phyloP scores from a whole-genome alignment of 2,329 filamentous ascomycete species.

The Dactylellina cionopaga region DNA sequence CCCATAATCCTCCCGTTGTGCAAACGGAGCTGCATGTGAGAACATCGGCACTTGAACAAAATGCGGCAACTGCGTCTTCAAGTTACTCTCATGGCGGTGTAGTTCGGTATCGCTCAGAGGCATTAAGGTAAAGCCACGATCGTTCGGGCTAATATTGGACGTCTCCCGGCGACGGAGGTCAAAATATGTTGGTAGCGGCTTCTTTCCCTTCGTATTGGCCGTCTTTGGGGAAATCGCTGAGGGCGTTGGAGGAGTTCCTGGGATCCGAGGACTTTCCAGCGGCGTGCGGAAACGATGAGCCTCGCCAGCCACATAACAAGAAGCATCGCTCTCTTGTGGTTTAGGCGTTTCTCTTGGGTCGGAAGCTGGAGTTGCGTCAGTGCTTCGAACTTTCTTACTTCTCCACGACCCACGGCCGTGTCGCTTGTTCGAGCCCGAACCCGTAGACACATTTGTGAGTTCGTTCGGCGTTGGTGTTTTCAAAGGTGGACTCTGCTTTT shows the following conservation, averaged over 20 bases:
- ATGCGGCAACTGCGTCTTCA: slow-evolving; percentile 30
- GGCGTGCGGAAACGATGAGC: slow-evolving; percentile 42
- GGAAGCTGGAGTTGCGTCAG: neutral
- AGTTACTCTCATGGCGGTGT: neutral
- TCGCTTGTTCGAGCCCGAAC: slow-evolving; percentile 4
- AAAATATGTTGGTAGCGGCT: slow-evolving; percentile 36
- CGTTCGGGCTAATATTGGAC: slow-evolving; percentile 20
- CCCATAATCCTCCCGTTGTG: slow-evolving; percentile 38
- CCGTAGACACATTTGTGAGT: slow-evolving; percentile 2
- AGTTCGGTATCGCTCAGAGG: slow-evolving; percentile 31
- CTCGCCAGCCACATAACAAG: slow-evolving; percentile 36
- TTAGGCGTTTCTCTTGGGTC: slow-evolving; percentile 2
- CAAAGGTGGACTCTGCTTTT: neutral
- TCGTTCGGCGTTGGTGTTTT: slow-evolving; percentile 22
- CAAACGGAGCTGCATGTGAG: slow-evolving; percentile 42
- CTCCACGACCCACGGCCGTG: slow-evolving; percentile 22
- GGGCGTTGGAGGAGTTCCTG: slow-evolving; percentile 21
- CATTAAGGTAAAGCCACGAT: slow-evolving; percentile 47
- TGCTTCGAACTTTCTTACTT: slow-evolving; percentile 6
- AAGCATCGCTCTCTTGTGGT: too few relatives aligned
- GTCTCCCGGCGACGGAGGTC: slow-evolving; percentile 42
- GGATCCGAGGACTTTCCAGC: slow-evolving; percentile 29
- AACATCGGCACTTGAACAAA: slow-evolving; percentile 46
- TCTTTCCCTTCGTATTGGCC: slow-evolving; percentile 7
- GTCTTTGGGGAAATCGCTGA: slow-evolving; percentile 34